Percentiles rank a stretch among this genome's conserved stretches.
These are phyloP conservation scores for Hibiscus trionum DNA, from an alignment of 345 rosid genomes.

Conservation along the genomic window DNA sequence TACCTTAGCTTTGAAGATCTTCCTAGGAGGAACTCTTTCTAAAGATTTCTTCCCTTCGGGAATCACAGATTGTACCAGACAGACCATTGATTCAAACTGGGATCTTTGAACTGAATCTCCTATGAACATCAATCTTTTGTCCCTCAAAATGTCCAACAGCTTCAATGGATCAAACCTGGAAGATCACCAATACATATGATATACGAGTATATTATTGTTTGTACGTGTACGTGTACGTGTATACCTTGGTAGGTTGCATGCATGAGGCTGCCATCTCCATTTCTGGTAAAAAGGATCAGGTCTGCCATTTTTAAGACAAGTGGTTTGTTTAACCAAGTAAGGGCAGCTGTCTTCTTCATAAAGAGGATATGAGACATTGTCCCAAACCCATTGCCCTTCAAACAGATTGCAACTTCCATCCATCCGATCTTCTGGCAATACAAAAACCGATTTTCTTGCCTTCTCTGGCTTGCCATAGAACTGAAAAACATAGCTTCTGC, in stretches of 20 bases:
- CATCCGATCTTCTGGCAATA: conserved; percentile 43
- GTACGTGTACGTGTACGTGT: background rate
- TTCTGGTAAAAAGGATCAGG: conserved; percentile 72
- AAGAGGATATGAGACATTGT: conserved; percentile 63
- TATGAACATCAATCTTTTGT: conserved; percentile 75
- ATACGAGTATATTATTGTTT: background rate
- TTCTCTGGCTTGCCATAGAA: conserved; percentile 21
- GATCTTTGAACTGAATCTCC: conserved; percentile 94
- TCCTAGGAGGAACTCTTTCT: conserved; percentile 73
- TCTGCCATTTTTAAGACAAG: conserved; percentile 70
- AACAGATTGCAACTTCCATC: conserved; percentile 63
- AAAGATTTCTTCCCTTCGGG: conserved; percentile 63
- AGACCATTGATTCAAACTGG: conserved; percentile 84
- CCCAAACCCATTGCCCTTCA: conserved; percentile 87
- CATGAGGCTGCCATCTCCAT: conserved; percentile 85
- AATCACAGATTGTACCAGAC: conserved; percentile 72
- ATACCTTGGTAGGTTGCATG: conserved; percentile 72
- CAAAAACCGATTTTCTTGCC: conserved; percentile 32
- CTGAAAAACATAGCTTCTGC: conserved; percentile 27
- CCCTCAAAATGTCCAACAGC: conserved; percentile 62
- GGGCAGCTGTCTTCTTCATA: conserved; percentile 78
- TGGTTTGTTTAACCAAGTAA: conserved; percentile 78
- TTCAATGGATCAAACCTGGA: conserved; percentile 71
- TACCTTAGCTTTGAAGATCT: conserved; percentile 81
- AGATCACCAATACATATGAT: background rate